Conservation (phyloP, 73 alveolate genomes). For the Uronychia setigera region DNA sequence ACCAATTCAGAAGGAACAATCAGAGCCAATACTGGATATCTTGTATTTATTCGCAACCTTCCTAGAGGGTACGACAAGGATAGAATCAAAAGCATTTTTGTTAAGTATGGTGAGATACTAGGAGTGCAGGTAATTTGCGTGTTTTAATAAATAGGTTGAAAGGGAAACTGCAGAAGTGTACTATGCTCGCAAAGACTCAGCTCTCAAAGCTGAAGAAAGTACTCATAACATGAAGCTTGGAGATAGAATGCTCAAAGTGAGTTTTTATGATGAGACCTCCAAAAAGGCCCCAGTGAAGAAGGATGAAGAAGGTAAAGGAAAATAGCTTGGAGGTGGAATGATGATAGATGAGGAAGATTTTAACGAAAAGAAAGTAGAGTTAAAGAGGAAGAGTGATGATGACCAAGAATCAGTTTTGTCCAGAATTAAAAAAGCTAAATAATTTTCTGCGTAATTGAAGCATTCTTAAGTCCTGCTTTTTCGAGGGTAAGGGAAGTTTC, state of each 20-base stretch:
- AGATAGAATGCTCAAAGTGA: not conserved
- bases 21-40: not conserved
- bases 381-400: not conserved
- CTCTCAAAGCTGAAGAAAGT: not conserved
- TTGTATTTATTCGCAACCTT: not conserved
- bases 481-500: conserved; percentile 65
- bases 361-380: not conserved
- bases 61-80: not conserved
- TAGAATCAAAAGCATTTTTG: not conserved
- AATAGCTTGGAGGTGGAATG: not conserved
- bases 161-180: conserved; percentile 1
- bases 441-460: conserved; percentile 68
- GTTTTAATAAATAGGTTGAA: not conserved
- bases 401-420: not conserved
- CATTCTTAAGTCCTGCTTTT: conserved; percentile 75
- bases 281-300: not conserved
- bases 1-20: not conserved
- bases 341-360: not conserved
- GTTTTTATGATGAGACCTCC: not conserved
- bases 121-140: not conserved
- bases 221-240: not conserved
- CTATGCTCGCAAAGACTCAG: not conserved
- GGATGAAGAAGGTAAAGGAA: not conserved
- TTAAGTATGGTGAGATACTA: not conserved
- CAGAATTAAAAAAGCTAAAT: not conserved